These are phyloP conservation scores for Epithele typhae DNA, from an alignment of 768 basidiomycete species.

Conservation along the genomic window DNA sequence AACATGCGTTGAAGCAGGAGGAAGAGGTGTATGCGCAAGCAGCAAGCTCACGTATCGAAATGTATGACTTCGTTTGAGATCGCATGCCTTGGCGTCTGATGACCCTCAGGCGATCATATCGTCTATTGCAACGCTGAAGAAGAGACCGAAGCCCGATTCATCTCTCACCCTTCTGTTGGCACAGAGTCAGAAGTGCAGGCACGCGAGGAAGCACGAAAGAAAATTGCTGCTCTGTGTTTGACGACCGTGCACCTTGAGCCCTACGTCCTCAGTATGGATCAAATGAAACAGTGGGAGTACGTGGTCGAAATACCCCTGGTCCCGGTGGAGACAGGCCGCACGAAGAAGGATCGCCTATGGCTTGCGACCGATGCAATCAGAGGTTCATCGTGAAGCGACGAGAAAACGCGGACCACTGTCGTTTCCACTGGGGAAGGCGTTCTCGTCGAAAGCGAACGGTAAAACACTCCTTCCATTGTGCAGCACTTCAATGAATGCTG, in stretches of 20 bases:
- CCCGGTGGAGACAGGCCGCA: slow-evolving; percentile 62
- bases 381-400: slow-evolving; percentile 63
- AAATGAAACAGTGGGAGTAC: slow-evolving; percentile 67
- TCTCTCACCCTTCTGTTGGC: slow-evolving; percentile 70
- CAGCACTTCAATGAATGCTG: too few species aligned
- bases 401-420: slow-evolving; percentile 60
- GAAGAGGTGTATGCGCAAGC: slow-evolving; percentile 71
- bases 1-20: slow-evolving; percentile 82
- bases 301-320: slow-evolving; percentile 62
- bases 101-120: slow-evolving; percentile 44
- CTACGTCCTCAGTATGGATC: slow-evolving; percentile 52
- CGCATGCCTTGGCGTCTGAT: slow-evolving; percentile 2
- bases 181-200: slow-evolving; percentile 61
- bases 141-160: slow-evolving; percentile 50
- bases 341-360: slow-evolving; percentile 53
- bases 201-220: slow-evolving; percentile 51
- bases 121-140: slow-evolving; percentile 48
- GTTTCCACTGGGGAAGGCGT: slow-evolving; percentile 81
- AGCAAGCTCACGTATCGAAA: slow-evolving; percentile 81
- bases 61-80: slow-evolving; percentile 36
- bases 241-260: slow-evolving; percentile 50
- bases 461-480: too few species aligned
- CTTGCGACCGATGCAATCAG: slow-evolving; percentile 77
- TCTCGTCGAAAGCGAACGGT: slow-evolving; percentile 64
- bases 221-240: slow-evolving; percentile 49